Percentiles rank a stretch among this genome's conserved stretches.
Evolutionary conservation across 208 protist species (phyloP).

Genomic region (Acanthamoeba triangularis): DNA sequence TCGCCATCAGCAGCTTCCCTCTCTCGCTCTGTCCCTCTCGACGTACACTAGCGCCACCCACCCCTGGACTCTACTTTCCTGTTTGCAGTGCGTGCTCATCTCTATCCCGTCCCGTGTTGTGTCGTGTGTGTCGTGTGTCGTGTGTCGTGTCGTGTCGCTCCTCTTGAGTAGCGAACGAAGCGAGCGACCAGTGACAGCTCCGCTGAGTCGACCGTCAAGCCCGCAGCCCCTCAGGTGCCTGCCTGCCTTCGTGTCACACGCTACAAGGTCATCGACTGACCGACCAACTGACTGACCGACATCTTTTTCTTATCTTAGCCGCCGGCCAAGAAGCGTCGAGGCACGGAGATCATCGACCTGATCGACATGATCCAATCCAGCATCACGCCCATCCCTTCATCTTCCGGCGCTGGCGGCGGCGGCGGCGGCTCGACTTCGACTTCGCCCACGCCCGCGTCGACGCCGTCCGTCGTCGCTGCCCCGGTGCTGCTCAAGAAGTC

Average conservation of each 20-base stretch:
- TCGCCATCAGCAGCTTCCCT: no score
- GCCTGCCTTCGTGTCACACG: no score
- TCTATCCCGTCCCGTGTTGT: not conserved
- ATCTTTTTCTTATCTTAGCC: not conserved
- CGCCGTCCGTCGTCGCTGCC: not conserved
- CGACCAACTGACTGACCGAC: no score
- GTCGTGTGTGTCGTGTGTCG: no score
- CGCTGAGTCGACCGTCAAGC: not conserved
- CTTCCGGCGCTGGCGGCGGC: not conserved
- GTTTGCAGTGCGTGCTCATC: not conserved
- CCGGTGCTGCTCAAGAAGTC: not conserved
- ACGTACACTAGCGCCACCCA: not conserved
- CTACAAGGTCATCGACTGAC: no score
- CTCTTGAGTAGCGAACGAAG: not conserved
- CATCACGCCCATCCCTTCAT: conserved; percentile 51
- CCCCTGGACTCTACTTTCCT: no score
- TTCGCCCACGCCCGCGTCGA: not conserved
- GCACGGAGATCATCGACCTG: conserved; percentile 36
- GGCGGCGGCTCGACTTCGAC: not conserved
- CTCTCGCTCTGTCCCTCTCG: no score
- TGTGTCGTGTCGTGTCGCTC: not conserved
- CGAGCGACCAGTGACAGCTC: not conserved
- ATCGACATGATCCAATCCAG: conserved; percentile 71
- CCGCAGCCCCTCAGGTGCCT: not conserved
- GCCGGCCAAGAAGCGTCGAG: conserved; percentile 26